Percentiles rank a stretch among this genome's conserved stretches.
Conservation (phyloP, 179 eudicot species). For the Gypsophila paniculata region DNA sequence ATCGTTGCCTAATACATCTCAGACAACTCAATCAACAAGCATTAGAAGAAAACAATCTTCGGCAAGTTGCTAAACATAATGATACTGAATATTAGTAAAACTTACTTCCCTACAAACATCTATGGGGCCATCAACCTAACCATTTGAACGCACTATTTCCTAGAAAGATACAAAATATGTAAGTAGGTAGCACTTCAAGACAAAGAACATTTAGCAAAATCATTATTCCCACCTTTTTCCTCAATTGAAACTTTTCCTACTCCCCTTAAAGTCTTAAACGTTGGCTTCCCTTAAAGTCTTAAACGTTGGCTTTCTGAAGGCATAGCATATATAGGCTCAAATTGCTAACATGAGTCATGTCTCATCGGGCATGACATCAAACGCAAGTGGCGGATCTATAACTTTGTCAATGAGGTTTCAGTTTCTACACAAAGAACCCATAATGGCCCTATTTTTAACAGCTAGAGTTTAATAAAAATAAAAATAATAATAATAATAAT, state of each 20-base stretch:
- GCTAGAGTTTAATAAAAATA: too few species aligned
- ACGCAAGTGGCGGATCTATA: too few species aligned
- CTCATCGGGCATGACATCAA: neutral
- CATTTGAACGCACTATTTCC: slow-evolving; percentile 22
- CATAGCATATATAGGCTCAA: slow-evolving; percentile 1
- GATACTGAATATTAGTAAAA: neutral
- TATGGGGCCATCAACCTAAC: slow-evolving; percentile 16
- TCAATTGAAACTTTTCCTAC: neutral
- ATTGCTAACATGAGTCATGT: neutral
- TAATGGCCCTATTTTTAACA: too few species aligned
- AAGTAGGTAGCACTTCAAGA: slow-evolving; percentile 16
- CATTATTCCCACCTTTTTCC: slow-evolving; percentile 10
- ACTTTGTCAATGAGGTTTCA: too few species aligned
- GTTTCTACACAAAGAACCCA: too few species aligned
- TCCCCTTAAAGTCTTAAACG: too few species aligned
- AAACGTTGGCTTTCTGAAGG: neutral
- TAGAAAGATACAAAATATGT: slow-evolving; percentile 9
- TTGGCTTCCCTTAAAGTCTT: neutral
- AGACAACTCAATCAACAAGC: slow-evolving; percentile 23
- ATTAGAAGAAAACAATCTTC: slow-evolving; percentile 13
- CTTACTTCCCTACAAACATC: slow-evolving; percentile 12
- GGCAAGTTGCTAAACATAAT: slow-evolving; percentile 18
- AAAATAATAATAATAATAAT: too few species aligned
- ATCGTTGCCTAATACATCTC: slow-evolving; percentile 18
- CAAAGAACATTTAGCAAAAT: slow-evolving; percentile 13